phyloP scores from a whole-genome alignment of 352 stramenopile species.

The Phytophthora cajani region DNA sequence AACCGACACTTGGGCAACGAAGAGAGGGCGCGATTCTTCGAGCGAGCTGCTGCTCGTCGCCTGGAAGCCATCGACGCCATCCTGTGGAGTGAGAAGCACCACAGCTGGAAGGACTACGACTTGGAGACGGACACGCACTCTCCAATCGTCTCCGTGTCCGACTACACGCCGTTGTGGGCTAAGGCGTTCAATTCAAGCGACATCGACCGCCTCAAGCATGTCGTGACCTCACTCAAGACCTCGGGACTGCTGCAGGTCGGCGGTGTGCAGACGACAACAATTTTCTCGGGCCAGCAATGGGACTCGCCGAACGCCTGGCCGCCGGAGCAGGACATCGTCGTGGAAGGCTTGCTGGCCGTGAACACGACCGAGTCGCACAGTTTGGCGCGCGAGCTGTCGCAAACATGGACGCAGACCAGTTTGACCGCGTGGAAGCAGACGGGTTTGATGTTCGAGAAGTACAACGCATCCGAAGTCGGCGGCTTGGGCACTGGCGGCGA shows the following conservation, averaged over 20 bases:
- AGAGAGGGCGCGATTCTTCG: constrained; percentile 55
- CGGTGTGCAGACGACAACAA: constrained; percentile 75
- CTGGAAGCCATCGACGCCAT: constrained; percentile 69
- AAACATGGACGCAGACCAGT: constrained; percentile 72
- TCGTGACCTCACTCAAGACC: constrained; percentile 57
- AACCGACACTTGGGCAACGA: constrained; percentile 53
- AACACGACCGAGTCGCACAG: constrained; percentile 55
- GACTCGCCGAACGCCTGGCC: constrained; percentile 88
- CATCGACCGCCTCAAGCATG: constrained; percentile 44
- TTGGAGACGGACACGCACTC: constrained; percentile 59
- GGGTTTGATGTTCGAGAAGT: constrained; percentile 91
- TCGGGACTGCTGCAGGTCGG: constrained; percentile 71
- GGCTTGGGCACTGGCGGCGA: constrained; percentile 80
- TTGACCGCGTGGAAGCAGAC: constrained; percentile 71
- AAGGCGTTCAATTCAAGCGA: constrained; percentile 63
- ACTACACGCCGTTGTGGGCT: constrained; percentile 84
- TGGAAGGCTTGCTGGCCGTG: constrained; percentile 74
- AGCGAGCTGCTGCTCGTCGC: constrained; percentile 45
- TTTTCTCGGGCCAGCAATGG: constrained; percentile 87
- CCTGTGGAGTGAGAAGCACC: constrained; percentile 65
- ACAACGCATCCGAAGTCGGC: constrained; percentile 76
- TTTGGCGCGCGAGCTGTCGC: constrained; percentile 59
- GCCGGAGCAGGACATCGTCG: constrained; percentile 81
- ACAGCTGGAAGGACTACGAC: constrained; percentile 80
- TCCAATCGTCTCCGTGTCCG: constrained; percentile 57